phyloP scores from a whole-genome alignment of 1,284 basidiomycete genomes.

The Vanrija sp. region DNA sequence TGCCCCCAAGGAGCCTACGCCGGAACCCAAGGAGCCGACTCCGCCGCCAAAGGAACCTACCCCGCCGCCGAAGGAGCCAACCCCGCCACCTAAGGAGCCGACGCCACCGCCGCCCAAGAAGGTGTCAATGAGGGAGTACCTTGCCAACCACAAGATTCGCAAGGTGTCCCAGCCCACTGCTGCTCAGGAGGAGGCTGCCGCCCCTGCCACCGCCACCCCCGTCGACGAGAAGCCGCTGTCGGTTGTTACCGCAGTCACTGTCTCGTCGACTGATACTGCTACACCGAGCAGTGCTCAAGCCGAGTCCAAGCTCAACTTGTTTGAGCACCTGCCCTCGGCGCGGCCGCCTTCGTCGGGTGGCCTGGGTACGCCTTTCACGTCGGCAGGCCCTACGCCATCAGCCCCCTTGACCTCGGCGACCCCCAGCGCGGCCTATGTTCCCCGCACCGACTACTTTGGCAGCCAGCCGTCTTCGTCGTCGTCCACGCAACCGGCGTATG shows the following conservation, averaged over 20 bases:
- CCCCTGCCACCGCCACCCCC: background rate
- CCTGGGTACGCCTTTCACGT: constrained; percentile 3
- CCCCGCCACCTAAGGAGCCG: constrained; percentile 22
- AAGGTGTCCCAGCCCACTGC: constrained; percentile 22
- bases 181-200: background rate
- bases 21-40: constrained; percentile 7
- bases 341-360: constrained; percentile 2
- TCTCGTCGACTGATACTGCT: background rate
- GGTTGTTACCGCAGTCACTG: background rate
- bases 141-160: constrained; percentile 37
- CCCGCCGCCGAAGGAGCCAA: constrained; percentile 24
- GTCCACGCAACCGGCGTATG: constrained; percentile 2
- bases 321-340: constrained; percentile 29
- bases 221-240: background rate
- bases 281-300: no score
- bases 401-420: constrained; percentile 1
- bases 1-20: background rate
- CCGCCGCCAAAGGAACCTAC: constrained; percentile 17
- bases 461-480: constrained; percentile 1
- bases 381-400: background rate
- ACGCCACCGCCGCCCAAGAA: constrained; percentile 34
- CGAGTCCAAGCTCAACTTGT: constrained; percentile 20
- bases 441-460: constrained; percentile 26
- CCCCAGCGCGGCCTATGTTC: constrained; percentile 18
- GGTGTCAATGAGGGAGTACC: constrained; percentile 38